These are phyloP conservation scores for Xylaria sp. DNA, from an alignment of 2,329 filamentous ascomycete genomes.

Conservation along the genomic window DNA sequence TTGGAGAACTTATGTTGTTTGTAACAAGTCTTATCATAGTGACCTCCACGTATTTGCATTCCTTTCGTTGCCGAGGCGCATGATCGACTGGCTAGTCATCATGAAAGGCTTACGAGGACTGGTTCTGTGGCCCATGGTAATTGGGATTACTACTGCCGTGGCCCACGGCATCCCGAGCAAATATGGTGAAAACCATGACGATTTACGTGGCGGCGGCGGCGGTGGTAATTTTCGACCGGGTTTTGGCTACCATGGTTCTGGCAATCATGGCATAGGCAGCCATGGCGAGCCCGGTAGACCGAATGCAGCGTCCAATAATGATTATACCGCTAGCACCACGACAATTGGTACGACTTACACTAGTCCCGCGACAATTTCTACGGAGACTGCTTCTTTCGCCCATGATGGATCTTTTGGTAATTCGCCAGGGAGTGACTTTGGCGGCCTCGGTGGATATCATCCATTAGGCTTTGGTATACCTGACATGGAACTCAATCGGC, in stretches of 20 bases:
- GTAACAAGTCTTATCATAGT: background rate
- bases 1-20: background rate
- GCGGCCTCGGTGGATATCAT: background rate
- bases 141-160: background rate
- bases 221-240: background rate
- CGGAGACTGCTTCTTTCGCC: background rate
- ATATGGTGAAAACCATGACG: background rate
- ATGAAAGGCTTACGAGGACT: conserved; percentile 17
- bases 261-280: background rate
- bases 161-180: background rate
- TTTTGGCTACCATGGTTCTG: conserved; percentile 8
- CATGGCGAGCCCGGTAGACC: background rate
- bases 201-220: background rate
- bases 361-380: background rate
- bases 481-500: background rate
- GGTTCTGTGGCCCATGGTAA: conserved; percentile 8
- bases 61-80: background rate
- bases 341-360: background rate
- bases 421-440: background rate
- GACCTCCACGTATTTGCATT: background rate
- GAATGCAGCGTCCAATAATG: background rate
- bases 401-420: background rate
- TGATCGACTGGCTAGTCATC: background rate
- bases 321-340: background rate
- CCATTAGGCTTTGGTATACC: conserved; percentile 8